Base-by-base conservation (phyloP, 768 basidiomycete species). In the Myochromella boudieri region DNA sequence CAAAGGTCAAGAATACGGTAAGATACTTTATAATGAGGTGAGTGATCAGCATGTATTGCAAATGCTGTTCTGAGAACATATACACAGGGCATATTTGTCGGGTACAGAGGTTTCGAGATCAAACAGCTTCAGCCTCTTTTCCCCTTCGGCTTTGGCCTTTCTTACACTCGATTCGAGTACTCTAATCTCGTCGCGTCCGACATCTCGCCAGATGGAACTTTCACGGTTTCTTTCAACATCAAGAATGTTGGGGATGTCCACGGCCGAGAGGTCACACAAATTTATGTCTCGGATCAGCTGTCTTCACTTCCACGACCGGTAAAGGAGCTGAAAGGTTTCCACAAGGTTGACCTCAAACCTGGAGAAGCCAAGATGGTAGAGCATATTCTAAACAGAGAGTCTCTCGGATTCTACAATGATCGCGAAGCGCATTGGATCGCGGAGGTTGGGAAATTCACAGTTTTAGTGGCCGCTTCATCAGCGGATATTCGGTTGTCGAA, bases 121-220 rank as follows among this genome's bases (percentile, higher is more conserved):
- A 64, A 66, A 44, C 64, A 69, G 7, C 57, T 76, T 25, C 56
- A 64, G 8, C 72, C 80, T 14, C 66, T 76, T 18, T 81, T 80
- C 60, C 69, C 77, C 8, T 82, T 83, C 58, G 79, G 80, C 37
- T 71, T 67, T 57, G 84, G 84, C 14, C 71, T 85, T 15, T 80
- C 78, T 0, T 84, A 84, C 61, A 75, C 84, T 7, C 67, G 69
- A 6, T 84, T 83, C 60, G 64, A 71, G n/a, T 77, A 80, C 55
- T 68, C 74, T 11, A 58, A 65, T 39, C 65, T 81, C 38, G 40
- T 56, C 15, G 56, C 68, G 29, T 66, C 70, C 0, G 37, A 56
- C 29, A 58, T 72, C 47, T 69, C 64, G 11, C 41, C 61, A 10
- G 55, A 62, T 12, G 61, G 71, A 8, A 53, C 60, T 3, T 75